Base-by-base conservation (phyloP, 371 early-diverging fungal genomes). In the Batrachochytrium dendrobatidis region DNA sequence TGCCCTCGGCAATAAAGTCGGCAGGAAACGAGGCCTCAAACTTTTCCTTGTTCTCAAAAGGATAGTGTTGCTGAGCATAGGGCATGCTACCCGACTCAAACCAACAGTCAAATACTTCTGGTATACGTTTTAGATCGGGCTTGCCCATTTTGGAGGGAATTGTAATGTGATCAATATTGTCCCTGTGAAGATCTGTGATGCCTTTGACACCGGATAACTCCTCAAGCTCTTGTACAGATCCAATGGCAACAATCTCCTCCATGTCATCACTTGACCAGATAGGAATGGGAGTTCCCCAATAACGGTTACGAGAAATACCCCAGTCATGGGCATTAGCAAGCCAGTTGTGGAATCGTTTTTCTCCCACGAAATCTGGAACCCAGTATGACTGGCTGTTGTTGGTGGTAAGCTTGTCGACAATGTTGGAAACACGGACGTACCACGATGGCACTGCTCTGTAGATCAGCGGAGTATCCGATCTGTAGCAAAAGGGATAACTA, bases 241-340 rank as follows among this genome's bases (percentile, higher is more conserved):
- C 99, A 63, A 99, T 70, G 73, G 95, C 98, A 28, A 98, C 88
- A 44, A 98, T 73, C 65, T 95, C 98, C 54, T 87, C 79, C 55
- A 83, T 85, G 72, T 99, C 99, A 2, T 92, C 95, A 69, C 86
- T 92, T 58, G 84, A 87, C 99, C 99, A 99, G 52, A 99, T 73
- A 29, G 99, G 99, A 52, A 99, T 94, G 55, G 99, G 99, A 18
- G 99, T 99, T 64, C 99, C 99, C 99, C 99, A 99, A 83, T 94
- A 99, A 65, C 99, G 89, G 79, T 92, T 97, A 72, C 99, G 91
- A 39, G 98, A 98, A 43, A 99, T 83, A 67, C 93, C 90, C 99
- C 99, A 99, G 80, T 99, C 99, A 63, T 94, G 88, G 26, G 98
- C 98, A 69, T 92, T 90, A 57, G 84, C 91, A 57, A 99, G 87